phyloP scores from a whole-genome alignment of 2,329 filamentous ascomycete species.

The Cordyceps pruinosa region DNA sequence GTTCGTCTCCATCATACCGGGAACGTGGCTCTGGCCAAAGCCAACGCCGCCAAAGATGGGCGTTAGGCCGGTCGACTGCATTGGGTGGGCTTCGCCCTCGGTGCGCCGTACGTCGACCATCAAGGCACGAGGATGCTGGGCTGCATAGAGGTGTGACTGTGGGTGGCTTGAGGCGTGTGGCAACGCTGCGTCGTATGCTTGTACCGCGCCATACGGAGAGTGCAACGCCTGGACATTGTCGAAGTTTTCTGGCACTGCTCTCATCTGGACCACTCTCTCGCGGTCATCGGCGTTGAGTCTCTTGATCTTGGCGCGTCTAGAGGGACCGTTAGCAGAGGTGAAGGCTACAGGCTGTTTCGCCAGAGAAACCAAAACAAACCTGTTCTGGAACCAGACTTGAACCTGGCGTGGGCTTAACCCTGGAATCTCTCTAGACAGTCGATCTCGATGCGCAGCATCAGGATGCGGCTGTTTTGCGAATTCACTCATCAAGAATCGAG shows the following conservation, averaged over 20 bases:
- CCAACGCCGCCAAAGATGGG: constrained; percentile 61
- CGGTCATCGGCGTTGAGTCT: constrained; percentile 62
- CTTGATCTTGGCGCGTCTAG: constrained; percentile 64
- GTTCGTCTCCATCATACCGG: constrained; percentile 47
- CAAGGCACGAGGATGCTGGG: constrained; percentile 59
- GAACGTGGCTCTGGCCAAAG: constrained; percentile 48
- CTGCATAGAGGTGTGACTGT: constrained; percentile 33
- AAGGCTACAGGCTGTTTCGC: background rate
- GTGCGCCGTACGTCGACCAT: constrained; percentile 61
- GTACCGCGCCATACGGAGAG: constrained; percentile 58
- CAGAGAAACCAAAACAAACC: constrained; percentile 47
- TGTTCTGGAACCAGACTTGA: constrained; percentile 97
- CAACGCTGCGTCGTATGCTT: constrained; percentile 42
- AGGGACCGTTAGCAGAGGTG: constrained; percentile 13
- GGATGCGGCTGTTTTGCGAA: constrained; percentile 93
- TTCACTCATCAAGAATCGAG: constrained; percentile 95
- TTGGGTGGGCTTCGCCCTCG: constrained; percentile 53
- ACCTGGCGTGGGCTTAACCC: constrained; percentile 88
- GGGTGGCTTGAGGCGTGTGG: constrained; percentile 35
- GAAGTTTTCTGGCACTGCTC: constrained; percentile 63
- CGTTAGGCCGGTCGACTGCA: constrained; percentile 60
- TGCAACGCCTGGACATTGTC: constrained; percentile 64
- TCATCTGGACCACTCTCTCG: constrained; percentile 65
- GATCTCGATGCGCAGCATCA: constrained; percentile 82
- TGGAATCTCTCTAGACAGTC: constrained; percentile 82